Percentiles rank a stretch among this genome's conserved stretches.
phyloP scores from a whole-genome alignment of 2,329 filamentous ascomycete species.

The Phaeosphaeria sp. region DNA sequence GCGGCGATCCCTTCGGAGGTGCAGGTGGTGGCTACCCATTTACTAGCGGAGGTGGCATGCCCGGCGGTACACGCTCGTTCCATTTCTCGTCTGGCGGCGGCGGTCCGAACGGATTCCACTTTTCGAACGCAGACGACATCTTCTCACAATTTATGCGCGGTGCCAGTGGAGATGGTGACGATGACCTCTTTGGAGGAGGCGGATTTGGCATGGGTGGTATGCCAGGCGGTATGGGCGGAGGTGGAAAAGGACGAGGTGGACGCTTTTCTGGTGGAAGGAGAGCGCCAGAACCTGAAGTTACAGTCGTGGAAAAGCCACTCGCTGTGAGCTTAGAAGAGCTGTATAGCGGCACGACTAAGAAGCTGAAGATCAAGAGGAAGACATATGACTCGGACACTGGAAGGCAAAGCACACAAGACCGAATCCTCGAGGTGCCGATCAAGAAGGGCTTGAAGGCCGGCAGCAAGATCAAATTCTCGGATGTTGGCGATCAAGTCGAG shows the following conservation, averaged over 20 bases:
- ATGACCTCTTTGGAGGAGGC: slow-evolving; percentile 56
- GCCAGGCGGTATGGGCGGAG: slow-evolving; percentile 43
- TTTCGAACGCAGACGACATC: slow-evolving; percentile 82
- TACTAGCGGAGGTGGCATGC: slow-evolving; percentile 64
- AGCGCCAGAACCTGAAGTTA: slow-evolving; percentile 78
- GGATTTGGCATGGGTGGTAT: slow-evolving; percentile 48
- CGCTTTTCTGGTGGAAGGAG: slow-evolving; percentile 50
- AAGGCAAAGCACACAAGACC: slow-evolving; percentile 85
- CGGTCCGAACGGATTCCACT: slow-evolving; percentile 70
- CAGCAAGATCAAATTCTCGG: slow-evolving; percentile 97
- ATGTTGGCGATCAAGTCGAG: slow-evolving; percentile 97
- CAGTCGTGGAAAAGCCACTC: slow-evolving; percentile 85
- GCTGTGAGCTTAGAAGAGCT: slow-evolving; percentile 86
- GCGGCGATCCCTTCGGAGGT: slow-evolving; percentile 54
- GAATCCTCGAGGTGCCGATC: slow-evolving; percentile 92
- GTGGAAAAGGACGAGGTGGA: slow-evolving; percentile 37
- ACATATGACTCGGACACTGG: slow-evolving; percentile 81
- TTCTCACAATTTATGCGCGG: slow-evolving; percentile 83
- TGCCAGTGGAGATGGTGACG: slow-evolving; percentile 57
- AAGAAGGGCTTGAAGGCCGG: slow-evolving; percentile 95
- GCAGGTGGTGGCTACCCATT: slow-evolving; percentile 59
- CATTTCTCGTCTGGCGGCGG: slow-evolving; percentile 67
- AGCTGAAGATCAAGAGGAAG: slow-evolving; percentile 98
- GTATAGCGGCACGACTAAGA: slow-evolving; percentile 87
- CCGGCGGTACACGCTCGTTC: slow-evolving; percentile 64